A percentile compares a stretch with the other conserved stretches of the same genome.
phyloP scores from a whole-genome alignment of 768 basidiomycete species.

The Plicaturopsis crispa region DNA sequence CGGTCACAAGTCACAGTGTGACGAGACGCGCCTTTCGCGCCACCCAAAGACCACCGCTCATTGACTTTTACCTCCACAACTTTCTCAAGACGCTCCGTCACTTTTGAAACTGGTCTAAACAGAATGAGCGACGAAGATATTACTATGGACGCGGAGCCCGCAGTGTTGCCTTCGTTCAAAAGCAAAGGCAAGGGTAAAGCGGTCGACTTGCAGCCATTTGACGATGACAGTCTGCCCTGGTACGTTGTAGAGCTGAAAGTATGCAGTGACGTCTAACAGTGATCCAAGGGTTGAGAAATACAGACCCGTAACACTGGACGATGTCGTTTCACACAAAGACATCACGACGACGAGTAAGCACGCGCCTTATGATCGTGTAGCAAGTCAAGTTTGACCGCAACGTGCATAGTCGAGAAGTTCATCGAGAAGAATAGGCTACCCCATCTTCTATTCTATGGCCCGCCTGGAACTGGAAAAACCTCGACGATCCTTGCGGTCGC shows the following conservation, averaged over 20 bases:
- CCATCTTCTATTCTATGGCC: conserved; percentile 94
- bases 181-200: conserved; percentile 72
- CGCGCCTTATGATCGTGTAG: background rate
- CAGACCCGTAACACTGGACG: conserved; percentile 82
- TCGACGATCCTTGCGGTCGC: conserved; percentile 96
- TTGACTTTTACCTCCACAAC: background rate
- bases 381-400: conserved; percentile 7
- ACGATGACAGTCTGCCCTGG: conserved; percentile 80
- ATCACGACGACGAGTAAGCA: conserved; percentile 88
- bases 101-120: too few species aligned
- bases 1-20: background rate
- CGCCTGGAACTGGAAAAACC: conserved; percentile 97
- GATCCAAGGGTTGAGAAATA: conserved; percentile 92
- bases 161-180: conserved; percentile 14
- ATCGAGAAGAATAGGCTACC: conserved; percentile 92
- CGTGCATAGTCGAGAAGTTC: conserved; percentile 88
- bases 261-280: conserved; percentile 3
- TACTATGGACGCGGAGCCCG: conserved; percentile 39
- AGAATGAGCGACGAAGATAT: conserved; percentile 63
- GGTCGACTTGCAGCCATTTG: conserved; percentile 29
- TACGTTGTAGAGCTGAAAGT: conserved; percentile 22
- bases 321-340: conserved; percentile 95
- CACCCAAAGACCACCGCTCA: background rate
- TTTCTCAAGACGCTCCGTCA: background rate
- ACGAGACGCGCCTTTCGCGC: background rate